phyloP scores from a whole-genome alignment of 2,329 filamentous ascomycete species.

The Intubia oerlemansii region DNA sequence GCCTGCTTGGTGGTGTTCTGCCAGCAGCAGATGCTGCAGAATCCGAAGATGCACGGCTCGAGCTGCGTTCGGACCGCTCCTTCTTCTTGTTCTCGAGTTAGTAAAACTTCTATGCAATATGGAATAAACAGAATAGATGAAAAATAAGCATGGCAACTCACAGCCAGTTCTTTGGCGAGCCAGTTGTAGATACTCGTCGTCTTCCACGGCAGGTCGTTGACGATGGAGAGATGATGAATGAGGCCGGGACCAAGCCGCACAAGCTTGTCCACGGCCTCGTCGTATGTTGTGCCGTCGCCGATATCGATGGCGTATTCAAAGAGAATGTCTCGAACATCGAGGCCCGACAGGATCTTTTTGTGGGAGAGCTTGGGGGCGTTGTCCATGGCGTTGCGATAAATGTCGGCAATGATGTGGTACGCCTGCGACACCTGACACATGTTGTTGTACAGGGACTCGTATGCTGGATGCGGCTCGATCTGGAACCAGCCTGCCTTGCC shows the following conservation, averaged over 20 bases:
- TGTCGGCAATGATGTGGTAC: constrained; percentile 39
- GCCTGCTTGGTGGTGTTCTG: background rate
- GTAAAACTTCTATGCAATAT: background rate
- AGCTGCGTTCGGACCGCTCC: constrained; percentile 3
- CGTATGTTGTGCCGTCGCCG: constrained; percentile 28
- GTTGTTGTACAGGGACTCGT: constrained; percentile 30
- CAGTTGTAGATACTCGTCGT: constrained; percentile 26
- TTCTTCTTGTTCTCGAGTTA: constrained; percentile 1
- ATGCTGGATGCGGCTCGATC: constrained; percentile 35
- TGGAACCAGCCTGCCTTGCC: constrained; percentile 48
- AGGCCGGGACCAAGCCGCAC: constrained; percentile 28
- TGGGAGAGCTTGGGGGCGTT: background rate
- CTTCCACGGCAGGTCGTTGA: constrained; percentile 19
- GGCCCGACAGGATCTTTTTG: constrained; percentile 9
- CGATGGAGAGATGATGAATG: constrained; percentile 26
- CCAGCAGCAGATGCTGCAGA: background rate
- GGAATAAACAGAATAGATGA: background rate
- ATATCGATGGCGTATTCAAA: constrained; percentile 26
- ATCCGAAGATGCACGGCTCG: constrained; percentile 3
- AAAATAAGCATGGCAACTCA: background rate
- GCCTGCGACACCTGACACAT: constrained; percentile 43
- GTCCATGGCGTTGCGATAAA: constrained; percentile 22
- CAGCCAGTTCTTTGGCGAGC: constrained; percentile 16
- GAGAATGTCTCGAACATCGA: constrained; percentile 15
- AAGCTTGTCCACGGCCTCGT: constrained; percentile 25